Evolutionary conservation across 257 asterid genomes (phyloP).

Genomic region (Solanum peruvianum): DNA sequence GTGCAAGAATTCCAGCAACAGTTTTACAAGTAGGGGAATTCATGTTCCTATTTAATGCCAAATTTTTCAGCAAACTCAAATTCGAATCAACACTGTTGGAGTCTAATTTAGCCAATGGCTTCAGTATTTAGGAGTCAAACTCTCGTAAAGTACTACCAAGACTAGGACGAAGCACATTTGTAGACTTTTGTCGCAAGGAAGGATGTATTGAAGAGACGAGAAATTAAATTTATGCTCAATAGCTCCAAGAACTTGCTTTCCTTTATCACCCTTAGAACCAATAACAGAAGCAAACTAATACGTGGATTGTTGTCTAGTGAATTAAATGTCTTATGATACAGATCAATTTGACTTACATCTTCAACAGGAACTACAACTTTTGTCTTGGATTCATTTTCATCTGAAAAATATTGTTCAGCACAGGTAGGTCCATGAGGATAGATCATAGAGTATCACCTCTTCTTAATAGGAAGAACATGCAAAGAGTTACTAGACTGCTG

Average conservation of each 20-base stretch:
- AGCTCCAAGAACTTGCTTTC: constrained; percentile 20
- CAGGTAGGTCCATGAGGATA: constrained; percentile 30
- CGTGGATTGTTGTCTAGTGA: constrained; percentile 4
- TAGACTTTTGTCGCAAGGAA: constrained; percentile 13
- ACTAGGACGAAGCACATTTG: constrained; percentile 49
- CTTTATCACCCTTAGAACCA: constrained; percentile 21
- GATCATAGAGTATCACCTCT: constrained; percentile 46
- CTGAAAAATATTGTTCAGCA: constrained; percentile 16
- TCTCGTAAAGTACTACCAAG: constrained; percentile 32
- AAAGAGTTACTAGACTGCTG: constrained; percentile 32
- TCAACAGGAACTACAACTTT: constrained; percentile 17
- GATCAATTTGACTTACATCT: constrained; percentile 11
- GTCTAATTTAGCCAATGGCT: constrained; percentile 7
- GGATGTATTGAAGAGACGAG: constrained; percentile 5
- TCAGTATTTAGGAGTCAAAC: constrained; percentile 14
- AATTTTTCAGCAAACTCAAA: constrained; percentile 10
- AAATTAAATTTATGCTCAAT: constrained; percentile 16
- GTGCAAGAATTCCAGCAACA: not conserved
- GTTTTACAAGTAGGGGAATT: not conserved
- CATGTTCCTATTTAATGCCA: not conserved
- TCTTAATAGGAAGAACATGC: constrained; percentile 60
- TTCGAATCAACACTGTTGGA: constrained; percentile 4
- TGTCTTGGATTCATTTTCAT: constrained; percentile 14
- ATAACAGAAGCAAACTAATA: constrained; percentile 6
- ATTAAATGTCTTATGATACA: constrained; percentile 8